Conservation (phyloP, 106 monocot genomes). For the Dioscorea zingiberensis region DNA sequence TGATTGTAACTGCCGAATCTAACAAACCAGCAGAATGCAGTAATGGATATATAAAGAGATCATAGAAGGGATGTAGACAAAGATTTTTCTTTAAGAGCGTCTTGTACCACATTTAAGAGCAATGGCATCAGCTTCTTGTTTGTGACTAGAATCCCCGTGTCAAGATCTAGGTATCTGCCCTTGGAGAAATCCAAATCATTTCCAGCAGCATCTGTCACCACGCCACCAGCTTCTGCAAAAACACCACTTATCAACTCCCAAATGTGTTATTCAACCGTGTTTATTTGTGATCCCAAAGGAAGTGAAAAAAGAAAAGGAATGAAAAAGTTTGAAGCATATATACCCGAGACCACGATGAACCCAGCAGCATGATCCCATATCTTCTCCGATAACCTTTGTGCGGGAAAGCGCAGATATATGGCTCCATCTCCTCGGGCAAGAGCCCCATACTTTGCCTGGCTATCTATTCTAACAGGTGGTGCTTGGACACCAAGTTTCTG, state of each 20-base stretch:
- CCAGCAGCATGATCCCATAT: slow-evolving; percentile 99
- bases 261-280: no score
- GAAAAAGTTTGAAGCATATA: no score
- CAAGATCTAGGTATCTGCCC: slow-evolving; percentile 83
- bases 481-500: slow-evolving; percentile 93
- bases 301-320: no score
- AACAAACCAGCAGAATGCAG: neutral
- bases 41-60: neutral
- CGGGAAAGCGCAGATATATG: slow-evolving; percentile 90
- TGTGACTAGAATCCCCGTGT: slow-evolving; percentile 85
- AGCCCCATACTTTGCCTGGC: slow-evolving; percentile 98
- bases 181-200: slow-evolving; percentile 90
- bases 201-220: slow-evolving; percentile 84
- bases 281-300: no score
- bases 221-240: slow-evolving; percentile 89
- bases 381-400: slow-evolving; percentile 88
- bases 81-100: slow-evolving; percentile 51
- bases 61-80: slow-evolving; percentile 39
- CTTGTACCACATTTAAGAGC: slow-evolving; percentile 68
- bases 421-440: slow-evolving; percentile 93
- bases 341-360: slow-evolving; percentile 90
- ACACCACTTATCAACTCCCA: neutral
- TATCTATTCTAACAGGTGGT: slow-evolving; percentile 95
- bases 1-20: no score
- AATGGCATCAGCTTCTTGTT: slow-evolving; percentile 84